These are phyloP conservation scores for Scenedesmus sp. DNA, from an alignment of 163 green algal species.

Conservation along the genomic window DNA sequence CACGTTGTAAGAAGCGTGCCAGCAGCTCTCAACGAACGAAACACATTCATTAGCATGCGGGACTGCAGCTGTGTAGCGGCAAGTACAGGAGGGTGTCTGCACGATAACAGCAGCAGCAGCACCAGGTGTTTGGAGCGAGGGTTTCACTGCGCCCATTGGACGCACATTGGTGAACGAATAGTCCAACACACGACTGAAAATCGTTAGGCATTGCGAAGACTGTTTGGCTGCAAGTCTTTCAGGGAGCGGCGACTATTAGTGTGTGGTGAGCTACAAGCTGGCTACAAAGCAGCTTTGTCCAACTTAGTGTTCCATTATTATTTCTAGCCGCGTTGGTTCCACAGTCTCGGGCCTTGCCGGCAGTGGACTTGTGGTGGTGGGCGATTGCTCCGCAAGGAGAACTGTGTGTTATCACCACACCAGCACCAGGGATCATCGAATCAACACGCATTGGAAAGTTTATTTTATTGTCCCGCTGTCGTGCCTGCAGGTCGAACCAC, in stretches of 20 bases:
- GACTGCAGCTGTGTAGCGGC: neutral
- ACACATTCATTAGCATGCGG: neutral
- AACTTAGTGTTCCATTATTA: neutral
- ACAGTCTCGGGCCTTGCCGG: neutral
- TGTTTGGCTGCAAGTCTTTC: neutral
- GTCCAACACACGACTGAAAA: neutral
- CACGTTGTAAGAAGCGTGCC: neutral
- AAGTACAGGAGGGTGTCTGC: neutral
- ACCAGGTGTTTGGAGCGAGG: neutral
- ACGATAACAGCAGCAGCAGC: neutral
- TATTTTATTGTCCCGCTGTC: neutral
- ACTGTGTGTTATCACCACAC: neutral
- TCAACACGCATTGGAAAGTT: neutral
- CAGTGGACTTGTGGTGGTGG: constrained; percentile 9
- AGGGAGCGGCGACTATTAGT: neutral
- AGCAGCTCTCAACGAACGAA: neutral
- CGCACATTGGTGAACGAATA: neutral
- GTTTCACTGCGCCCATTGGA: neutral
- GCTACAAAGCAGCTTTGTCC: neutral
- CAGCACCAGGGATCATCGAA: neutral
- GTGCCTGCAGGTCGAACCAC: neutral
- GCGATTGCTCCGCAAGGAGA: neutral
- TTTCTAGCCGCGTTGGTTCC: neutral
- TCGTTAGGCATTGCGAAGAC: neutral
- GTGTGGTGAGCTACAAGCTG: neutral